phyloP scores from a whole-genome alignment of 2,329 filamentous ascomycete genomes.

The Amesomyces nigricolor region DNA sequence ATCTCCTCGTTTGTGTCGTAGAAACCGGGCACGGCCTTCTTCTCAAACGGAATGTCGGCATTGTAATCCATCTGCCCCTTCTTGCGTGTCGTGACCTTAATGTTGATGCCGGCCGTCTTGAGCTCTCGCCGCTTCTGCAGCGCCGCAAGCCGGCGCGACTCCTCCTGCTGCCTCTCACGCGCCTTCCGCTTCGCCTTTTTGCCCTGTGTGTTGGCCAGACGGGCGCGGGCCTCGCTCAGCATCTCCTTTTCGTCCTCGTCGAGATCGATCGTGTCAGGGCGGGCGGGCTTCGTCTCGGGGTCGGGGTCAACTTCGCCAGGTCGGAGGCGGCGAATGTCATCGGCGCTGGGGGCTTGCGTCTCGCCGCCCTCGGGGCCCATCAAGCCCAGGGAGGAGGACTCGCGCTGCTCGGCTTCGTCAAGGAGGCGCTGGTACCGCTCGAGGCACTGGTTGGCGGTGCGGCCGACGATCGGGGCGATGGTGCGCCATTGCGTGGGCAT shows the following conservation, averaged over 20 bases:
- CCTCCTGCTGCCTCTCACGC: conserved; percentile 88
- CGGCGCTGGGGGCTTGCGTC: conserved; percentile 78
- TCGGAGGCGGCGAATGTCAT: conserved; percentile 81
- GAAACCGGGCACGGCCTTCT: conserved; percentile 80
- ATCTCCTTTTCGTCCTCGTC: conserved; percentile 99
- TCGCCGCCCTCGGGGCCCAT: conserved; percentile 83
- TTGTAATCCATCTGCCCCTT: conserved; percentile 99
- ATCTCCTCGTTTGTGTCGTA: conserved; percentile 88
- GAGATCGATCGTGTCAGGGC: conserved; percentile 94
- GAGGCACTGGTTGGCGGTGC: conserved; percentile 93
- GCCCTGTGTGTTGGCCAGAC: conserved; percentile 94
- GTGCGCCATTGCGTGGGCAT: conserved; percentile 99
- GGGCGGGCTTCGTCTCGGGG: conserved; percentile 89
- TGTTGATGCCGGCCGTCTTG: conserved; percentile 96
- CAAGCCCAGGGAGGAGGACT: conserved; percentile 73
- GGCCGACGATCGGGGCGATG: conserved; percentile 91
- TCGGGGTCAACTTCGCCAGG: conserved; percentile 97
- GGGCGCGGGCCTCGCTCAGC: conserved; percentile 93
- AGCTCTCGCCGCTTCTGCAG: conserved; percentile 93
- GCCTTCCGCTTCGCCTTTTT: conserved; percentile 99
- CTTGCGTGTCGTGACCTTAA: conserved; percentile 88
- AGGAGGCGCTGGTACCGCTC: conserved; percentile 95
- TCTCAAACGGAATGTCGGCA: conserved; percentile 96
- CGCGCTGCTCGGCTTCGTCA: conserved; percentile 88
- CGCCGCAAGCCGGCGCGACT: conserved; percentile 81